These are phyloP conservation scores for Spizellomyces sp. DNA, from an alignment of 192 early-diverging fungal genomes.

Conservation along the genomic window DNA sequence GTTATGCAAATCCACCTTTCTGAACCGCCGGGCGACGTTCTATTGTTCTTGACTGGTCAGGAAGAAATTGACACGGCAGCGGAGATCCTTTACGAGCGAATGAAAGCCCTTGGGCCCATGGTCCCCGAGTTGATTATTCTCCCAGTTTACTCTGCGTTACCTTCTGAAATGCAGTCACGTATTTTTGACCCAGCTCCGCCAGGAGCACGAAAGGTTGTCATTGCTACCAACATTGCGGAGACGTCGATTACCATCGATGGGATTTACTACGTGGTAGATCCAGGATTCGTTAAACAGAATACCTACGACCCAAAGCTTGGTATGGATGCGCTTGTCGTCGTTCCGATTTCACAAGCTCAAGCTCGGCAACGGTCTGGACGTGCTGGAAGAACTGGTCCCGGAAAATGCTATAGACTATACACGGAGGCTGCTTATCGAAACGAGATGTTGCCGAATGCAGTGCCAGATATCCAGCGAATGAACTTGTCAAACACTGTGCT, in stretches of 20 bases:
- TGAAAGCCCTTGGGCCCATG: constrained; percentile 69
- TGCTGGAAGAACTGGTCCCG: constrained; percentile 94
- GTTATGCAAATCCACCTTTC: constrained; percentile 97
- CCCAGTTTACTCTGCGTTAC: constrained; percentile 95
- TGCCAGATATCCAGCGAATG: constrained; percentile 96
- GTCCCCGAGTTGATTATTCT: constrained; percentile 88
- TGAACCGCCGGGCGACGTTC: constrained; percentile 90
- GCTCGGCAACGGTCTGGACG: constrained; percentile 93
- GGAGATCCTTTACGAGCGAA: constrained; percentile 73
- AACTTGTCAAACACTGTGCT: constrained; percentile 91
- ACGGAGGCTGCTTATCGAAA: constrained; percentile 88
- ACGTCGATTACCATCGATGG: constrained; percentile 98
- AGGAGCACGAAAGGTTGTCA: constrained; percentile 88
- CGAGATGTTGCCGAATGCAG: constrained; percentile 93
- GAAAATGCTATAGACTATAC: constrained; percentile 96
- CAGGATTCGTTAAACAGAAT: constrained; percentile 96
- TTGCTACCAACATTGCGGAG: constrained; percentile 99
- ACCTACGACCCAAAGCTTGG: constrained; percentile 92
- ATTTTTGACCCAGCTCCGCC: constrained; percentile 98
- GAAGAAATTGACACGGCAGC: constrained; percentile 93
- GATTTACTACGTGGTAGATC: constrained; percentile 96
- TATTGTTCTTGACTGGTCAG: constrained; percentile 97
- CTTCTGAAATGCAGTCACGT: constrained; percentile 92
- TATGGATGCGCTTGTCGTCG: constrained; percentile 97
- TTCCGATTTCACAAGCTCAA: constrained; percentile 92